Evolutionary conservation across 176 grass and related monocot species (phyloP), one percentile per base, ranked within the genome.

Genomic region (Zea luxurians): DNA sequence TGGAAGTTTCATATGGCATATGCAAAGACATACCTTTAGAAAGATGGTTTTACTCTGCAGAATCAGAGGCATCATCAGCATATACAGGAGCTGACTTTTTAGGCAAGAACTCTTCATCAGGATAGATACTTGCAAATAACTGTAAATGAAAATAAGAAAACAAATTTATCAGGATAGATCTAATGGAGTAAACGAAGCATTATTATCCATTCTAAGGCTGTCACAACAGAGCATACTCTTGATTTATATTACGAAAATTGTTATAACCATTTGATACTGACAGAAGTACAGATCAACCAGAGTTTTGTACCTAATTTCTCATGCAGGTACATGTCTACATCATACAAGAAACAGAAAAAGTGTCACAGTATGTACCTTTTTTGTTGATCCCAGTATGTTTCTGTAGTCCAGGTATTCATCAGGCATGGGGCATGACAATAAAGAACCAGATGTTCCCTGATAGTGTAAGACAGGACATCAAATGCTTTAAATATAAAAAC

Each of bases 341-440:
- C 70, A 52, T 13, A 73, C 61, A 83, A 88, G 5, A 64, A 81
- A 85, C 83, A 62, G 73, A 13, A 52, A 54, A 58, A 4, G 54
- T 27, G 50, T 68, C 75, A 61, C 40, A 69, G 70, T 27, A 27
- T 27, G 27, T 27, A 98, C 95, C 95, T 89, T 80, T 83, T 82
- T 94, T 64, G 91, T 83, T 64, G 89, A 88, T 77, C 84, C 84
- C 66, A 98, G 41, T 82, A 90, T 71, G 77, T 85, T 88, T 52
- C 80, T 83, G 78, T 92, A 98, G 74, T 94, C 95, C 48, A 94
- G 80, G 75, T 76, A 85, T 89, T 88, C 89, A 88, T 98, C 95
- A 64, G 95, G 89, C 73, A 86, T 92, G 16, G 95, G 70, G 35
- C 87, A 98, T 41, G 88, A 88, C 55, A 74, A 78, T 66, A 90